Percentiles rank a stretch among this genome's conserved stretches.
These are phyloP conservation scores for Grifola frondosa DNA, from an alignment of 1,284 basidiomycete genomes.

Conservation along the genomic window DNA sequence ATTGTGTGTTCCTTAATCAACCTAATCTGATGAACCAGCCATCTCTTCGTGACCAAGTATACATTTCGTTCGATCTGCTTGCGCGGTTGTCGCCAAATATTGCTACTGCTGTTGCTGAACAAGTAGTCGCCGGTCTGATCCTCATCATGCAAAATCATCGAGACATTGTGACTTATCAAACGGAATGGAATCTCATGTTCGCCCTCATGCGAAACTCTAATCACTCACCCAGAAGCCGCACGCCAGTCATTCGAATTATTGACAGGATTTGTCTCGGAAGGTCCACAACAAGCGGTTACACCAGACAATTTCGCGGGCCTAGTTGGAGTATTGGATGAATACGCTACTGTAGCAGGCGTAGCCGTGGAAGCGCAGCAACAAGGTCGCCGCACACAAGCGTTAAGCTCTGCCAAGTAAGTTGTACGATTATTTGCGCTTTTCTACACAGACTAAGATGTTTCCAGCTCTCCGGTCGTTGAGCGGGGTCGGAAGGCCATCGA, in stretches of 20 bases:
- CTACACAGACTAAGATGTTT: not conserved
- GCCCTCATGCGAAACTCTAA: slow-evolving; percentile 86
- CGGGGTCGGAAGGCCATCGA: slow-evolving; percentile 85
- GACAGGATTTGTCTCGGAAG: slow-evolving; percentile 58
- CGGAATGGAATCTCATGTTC: slow-evolving; percentile 95
- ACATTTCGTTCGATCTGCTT: slow-evolving; percentile 89
- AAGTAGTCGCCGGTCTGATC: slow-evolving; percentile 84
- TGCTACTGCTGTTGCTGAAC: slow-evolving; percentile 86
- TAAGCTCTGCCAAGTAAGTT: slow-evolving; percentile 54
- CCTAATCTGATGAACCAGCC: slow-evolving; percentile 12
- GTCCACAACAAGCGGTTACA: slow-evolving; percentile 58
- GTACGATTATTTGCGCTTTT: not conserved
- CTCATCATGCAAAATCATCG: slow-evolving; percentile 76
- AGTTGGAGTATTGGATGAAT: slow-evolving; percentile 83
- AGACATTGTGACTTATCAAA: slow-evolving; percentile 81
- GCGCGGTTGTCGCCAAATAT: slow-evolving; percentile 76
- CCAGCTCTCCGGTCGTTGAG: slow-evolving; percentile 75
- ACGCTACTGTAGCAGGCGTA: slow-evolving; percentile 71
- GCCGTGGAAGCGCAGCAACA: slow-evolving; percentile 59
- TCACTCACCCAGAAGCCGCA: slow-evolving; percentile 86
- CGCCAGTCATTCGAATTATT: slow-evolving; percentile 82
- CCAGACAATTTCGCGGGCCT: slow-evolving; percentile 83
- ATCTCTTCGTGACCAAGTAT: slow-evolving; percentile 83
- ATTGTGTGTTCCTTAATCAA: too few relatives aligned
- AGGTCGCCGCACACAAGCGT: slow-evolving; percentile 50